Percentiles rank a stretch among this genome's conserved stretches.
phyloP scores from a whole-genome alignment of 805 yeast species.

The Saturnispora sekii region DNA sequence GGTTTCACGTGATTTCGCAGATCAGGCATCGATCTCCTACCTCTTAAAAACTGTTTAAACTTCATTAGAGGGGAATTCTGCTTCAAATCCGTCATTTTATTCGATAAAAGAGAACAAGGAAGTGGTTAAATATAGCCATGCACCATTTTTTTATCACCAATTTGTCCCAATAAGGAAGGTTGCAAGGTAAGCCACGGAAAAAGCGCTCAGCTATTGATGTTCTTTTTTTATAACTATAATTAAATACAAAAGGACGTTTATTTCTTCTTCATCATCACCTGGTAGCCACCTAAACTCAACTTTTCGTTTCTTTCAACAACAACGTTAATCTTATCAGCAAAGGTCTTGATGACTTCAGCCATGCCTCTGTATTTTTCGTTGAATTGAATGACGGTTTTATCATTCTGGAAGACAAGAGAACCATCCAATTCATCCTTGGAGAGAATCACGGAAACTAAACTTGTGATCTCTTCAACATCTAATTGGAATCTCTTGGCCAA shows the following conservation, averaged over 20 bases:
- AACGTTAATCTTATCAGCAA: slow-evolving; percentile 72
- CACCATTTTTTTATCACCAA: too few relatives aligned
- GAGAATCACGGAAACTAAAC: slow-evolving; percentile 66
- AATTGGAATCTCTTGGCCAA: slow-evolving; percentile 62
- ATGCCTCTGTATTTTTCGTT: slow-evolving; percentile 66
- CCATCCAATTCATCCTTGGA: slow-evolving; percentile 71
- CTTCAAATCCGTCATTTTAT: slow-evolving; percentile 2
- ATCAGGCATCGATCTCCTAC: slow-evolving; percentile 8
- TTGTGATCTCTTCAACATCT: slow-evolving; percentile 42
- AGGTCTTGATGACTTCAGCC: slow-evolving; percentile 77
- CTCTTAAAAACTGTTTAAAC: slow-evolving; percentile 2
- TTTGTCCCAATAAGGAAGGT: too few relatives aligned
- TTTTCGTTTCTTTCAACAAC: slow-evolving; percentile 80
- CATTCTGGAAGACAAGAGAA: slow-evolving; percentile 49
- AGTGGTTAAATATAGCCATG: neutral
- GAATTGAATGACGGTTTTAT: slow-evolving; percentile 62
- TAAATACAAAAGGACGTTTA: neutral
- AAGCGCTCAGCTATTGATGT: too few relatives aligned
- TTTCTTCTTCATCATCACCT: slow-evolving; percentile 19
- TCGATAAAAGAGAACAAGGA: neutral
- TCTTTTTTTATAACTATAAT: too few relatives aligned
- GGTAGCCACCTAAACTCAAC: slow-evolving; percentile 68
- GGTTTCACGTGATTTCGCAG: neutral
- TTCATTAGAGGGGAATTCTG: slow-evolving; percentile 7
- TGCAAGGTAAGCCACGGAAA: too few relatives aligned